phyloP scores from a whole-genome alignment of 1,284 basidiomycete genomes.

The Austropuccinia psidii region DNA sequence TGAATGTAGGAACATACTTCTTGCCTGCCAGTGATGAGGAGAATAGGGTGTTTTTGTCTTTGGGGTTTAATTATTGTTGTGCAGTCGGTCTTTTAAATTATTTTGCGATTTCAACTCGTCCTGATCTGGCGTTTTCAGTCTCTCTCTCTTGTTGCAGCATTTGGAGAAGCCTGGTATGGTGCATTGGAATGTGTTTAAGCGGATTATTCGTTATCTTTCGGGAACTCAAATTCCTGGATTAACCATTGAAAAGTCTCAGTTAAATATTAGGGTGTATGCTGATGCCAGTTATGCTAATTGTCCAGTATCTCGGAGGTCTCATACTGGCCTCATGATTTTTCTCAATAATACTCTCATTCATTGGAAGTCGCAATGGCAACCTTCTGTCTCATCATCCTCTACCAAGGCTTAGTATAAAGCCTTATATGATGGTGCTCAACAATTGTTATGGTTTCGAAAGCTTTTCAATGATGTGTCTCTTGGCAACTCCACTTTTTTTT shows the following conservation, averaged over 20 bases:
- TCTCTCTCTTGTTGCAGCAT: neutral
- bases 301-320: neutral
- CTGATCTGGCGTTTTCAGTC: neutral
- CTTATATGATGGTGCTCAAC: neutral
- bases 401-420: neutral
- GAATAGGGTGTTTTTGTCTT: neutral
- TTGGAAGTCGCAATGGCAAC: neutral
- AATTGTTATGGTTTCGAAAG: neutral
- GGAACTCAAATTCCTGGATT: neutral
- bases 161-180: neutral
- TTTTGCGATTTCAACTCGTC: neutral
- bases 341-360: neutral
- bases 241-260: neutral
- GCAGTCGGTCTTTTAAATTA: neutral
- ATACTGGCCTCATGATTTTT: neutral
- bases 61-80: neutral
- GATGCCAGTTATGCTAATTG: neutral
- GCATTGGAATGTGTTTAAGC: neutral
- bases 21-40: neutral
- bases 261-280: no score
- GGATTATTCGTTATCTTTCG: neutral
- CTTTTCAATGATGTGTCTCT: no score
- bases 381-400: neutral
- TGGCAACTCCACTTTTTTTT: constrained; percentile 1
- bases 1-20: neutral